Conservation (phyloP, 805 yeast genomes). For the Candida ulmi region DNA sequence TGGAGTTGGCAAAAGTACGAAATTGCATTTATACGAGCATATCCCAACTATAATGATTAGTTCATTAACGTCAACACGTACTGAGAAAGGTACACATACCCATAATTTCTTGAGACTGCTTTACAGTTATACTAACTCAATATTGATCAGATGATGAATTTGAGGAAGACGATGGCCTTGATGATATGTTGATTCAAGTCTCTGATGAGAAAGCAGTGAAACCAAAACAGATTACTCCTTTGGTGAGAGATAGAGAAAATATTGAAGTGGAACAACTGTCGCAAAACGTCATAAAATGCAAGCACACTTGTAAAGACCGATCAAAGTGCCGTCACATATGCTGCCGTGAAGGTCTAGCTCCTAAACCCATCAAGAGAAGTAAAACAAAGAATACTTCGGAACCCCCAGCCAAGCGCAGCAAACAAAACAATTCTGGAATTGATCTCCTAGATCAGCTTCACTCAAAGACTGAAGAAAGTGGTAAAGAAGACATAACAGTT, state of each 20-base stretch:
- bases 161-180: conserved; percentile 23
- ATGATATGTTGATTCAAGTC: conserved; percentile 23
- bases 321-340: conserved; percentile 40
- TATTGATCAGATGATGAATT: conserved; percentile 10
- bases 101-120: no score
- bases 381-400: neutral
- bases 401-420: no score
- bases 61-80: neutral
- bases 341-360: conserved; percentile 39
- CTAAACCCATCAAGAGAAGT: conserved; percentile 2
- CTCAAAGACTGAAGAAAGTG: neutral
- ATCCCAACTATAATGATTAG: neutral
- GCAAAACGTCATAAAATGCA: conserved; percentile 26
- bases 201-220: conserved; percentile 3
- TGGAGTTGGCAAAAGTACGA: conserved; percentile 18
- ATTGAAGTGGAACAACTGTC: neutral
- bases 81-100: conserved; percentile 2
- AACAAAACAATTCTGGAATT: no score
- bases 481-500: no score
- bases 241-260: neutral
- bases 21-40: conserved; percentile 4
- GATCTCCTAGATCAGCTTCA: conserved; percentile 8
- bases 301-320: conserved; percentile 37
- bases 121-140: conserved; percentile 7
- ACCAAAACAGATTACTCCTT: conserved; percentile 4